Percentiles rank a stretch among this genome's conserved stretches.
Evolutionary conservation across 805 yeast genomes (phyloP).

Genomic region (Gaillardinia entomophila): DNA sequence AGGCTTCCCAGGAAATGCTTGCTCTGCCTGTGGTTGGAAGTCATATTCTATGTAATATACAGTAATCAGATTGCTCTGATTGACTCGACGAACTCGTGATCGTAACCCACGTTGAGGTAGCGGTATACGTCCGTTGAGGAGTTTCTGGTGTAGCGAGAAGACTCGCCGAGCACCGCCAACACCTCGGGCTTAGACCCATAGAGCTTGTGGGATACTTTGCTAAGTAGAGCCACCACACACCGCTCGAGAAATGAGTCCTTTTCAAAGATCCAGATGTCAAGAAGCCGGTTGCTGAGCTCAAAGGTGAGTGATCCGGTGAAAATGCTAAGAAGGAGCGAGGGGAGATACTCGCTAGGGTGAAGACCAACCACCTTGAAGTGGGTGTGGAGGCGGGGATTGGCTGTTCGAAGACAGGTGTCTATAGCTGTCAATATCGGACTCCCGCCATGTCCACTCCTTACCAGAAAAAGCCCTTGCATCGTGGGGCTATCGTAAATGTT

Average conservation of each 20-base stretch:
- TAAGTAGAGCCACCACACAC: conserved; percentile 47
- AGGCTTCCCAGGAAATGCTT: neutral
- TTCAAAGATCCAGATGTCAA: conserved; percentile 60
- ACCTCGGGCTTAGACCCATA: conserved; percentile 48
- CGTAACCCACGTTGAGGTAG: conserved; percentile 46
- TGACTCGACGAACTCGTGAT: conserved; percentile 40
- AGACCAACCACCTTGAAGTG: conserved; percentile 46
- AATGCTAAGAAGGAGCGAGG: conserved; percentile 33
- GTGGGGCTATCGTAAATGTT: no score
- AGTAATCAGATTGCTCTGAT: conserved; percentile 20
- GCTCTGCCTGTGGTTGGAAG: neutral
- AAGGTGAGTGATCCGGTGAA: conserved; percentile 42
- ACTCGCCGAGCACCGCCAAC: conserved; percentile 21
- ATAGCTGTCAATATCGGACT: no score
- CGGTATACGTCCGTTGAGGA: conserved; percentile 5
- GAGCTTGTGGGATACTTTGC: conserved; percentile 40
- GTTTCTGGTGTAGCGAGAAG: conserved; percentile 2
- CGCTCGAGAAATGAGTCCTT: conserved; percentile 50
- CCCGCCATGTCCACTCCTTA: no score
- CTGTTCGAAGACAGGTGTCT: no score
- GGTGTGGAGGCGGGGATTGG: conserved; percentile 29
- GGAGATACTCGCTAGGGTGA: conserved; percentile 37
- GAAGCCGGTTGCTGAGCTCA: conserved; percentile 42
- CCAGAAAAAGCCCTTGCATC: no score
- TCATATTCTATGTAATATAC: neutral